phyloP scores from a whole-genome alignment of 805 yeast genomes.

The Suhomyces sp. region DNA sequence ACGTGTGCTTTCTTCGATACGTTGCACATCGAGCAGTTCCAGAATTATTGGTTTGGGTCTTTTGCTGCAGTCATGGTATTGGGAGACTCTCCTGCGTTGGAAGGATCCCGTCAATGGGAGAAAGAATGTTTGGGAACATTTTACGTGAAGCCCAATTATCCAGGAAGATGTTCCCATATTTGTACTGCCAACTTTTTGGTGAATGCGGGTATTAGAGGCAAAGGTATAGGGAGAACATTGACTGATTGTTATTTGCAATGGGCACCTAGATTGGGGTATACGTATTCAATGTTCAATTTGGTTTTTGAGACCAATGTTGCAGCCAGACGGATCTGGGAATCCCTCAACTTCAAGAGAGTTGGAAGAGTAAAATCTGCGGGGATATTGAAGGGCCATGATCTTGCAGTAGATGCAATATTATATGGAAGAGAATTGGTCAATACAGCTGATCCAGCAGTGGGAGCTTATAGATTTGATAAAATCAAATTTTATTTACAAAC shows the following conservation, averaged over 20 bases:
- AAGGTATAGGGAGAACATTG: slow-evolving; percentile 85
- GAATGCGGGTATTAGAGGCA: slow-evolving; percentile 88
- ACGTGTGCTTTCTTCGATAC: slow-evolving; percentile 85
- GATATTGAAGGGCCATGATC: slow-evolving; percentile 76
- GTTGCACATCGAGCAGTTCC: slow-evolving; percentile 71
- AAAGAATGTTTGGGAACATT: slow-evolving; percentile 90
- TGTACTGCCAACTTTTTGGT: slow-evolving; percentile 87
- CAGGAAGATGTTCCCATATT: slow-evolving; percentile 92
- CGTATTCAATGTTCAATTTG: slow-evolving; percentile 77
- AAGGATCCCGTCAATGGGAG: slow-evolving; percentile 75
- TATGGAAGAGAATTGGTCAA: slow-evolving; percentile 79
- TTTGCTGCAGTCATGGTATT: slow-evolving; percentile 76
- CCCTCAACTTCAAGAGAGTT: slow-evolving; percentile 69
- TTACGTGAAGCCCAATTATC: slow-evolving; percentile 81
- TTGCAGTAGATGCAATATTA: slow-evolving; percentile 82
- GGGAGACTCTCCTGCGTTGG: slow-evolving; percentile 61
- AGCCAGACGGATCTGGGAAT: slow-evolving; percentile 75
- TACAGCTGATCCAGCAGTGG: slow-evolving; percentile 47
- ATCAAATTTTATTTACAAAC: slow-evolving; percentile 76
- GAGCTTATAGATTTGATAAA: slow-evolving; percentile 68
- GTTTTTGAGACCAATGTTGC: slow-evolving; percentile 87
- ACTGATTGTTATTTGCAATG: slow-evolving; percentile 84
- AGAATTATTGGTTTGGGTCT: slow-evolving; percentile 82
- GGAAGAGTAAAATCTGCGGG: slow-evolving; percentile 90
- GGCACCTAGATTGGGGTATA: slow-evolving; percentile 88